phyloP scores from a whole-genome alignment of 208 protist genomes.

The Wallacemonas rigidus region DNA sequence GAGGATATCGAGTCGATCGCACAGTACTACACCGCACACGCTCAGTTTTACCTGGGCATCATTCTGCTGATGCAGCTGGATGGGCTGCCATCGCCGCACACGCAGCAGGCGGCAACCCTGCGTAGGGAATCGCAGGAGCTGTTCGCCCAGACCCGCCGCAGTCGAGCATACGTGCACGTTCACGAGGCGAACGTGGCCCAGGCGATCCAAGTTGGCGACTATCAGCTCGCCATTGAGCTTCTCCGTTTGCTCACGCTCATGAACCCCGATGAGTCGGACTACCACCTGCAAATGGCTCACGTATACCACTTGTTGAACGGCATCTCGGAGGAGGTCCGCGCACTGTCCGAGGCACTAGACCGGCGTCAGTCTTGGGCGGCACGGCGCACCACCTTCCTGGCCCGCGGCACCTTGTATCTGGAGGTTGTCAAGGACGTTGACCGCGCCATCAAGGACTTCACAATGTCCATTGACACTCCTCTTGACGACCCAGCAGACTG shows the following conservation, averaged over 20 bases:
- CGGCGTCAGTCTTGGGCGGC: slow-evolving; percentile 46
- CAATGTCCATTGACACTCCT: slow-evolving; percentile 55
- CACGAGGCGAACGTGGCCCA: slow-evolving; percentile 62
- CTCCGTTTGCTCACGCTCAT: slow-evolving; percentile 66
- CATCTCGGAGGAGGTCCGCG: slow-evolving; percentile 44
- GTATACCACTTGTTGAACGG: slow-evolving; percentile 61
- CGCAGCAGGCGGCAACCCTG: slow-evolving; percentile 20
- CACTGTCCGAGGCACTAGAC: slow-evolving; percentile 77
- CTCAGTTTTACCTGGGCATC: slow-evolving; percentile 81
- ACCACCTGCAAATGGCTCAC: slow-evolving; percentile 64
- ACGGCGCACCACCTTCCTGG: slow-evolving; percentile 69
- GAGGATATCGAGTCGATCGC: slow-evolving; percentile 20
- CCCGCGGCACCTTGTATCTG: slow-evolving; percentile 70
- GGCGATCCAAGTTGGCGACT: slow-evolving; percentile 55
- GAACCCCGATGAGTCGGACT: slow-evolving; percentile 49
- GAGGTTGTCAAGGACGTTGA: slow-evolving; percentile 56
- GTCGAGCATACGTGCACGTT: slow-evolving; percentile 53
- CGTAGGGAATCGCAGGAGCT: slow-evolving; percentile 37
- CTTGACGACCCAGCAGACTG: slow-evolving; percentile 38
- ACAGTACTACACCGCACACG: slow-evolving; percentile 71
- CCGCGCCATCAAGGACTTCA: slow-evolving; percentile 82
- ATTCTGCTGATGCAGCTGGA: slow-evolving; percentile 26
- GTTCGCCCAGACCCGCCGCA: slow-evolving; percentile 44
- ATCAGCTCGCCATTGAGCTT: slow-evolving; percentile 58
- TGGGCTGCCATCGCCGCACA: not conserved